These are phyloP conservation scores for Chalciporus chontae DNA, from an alignment of 768 basidiomycete genomes.

Conservation along the genomic window DNA sequence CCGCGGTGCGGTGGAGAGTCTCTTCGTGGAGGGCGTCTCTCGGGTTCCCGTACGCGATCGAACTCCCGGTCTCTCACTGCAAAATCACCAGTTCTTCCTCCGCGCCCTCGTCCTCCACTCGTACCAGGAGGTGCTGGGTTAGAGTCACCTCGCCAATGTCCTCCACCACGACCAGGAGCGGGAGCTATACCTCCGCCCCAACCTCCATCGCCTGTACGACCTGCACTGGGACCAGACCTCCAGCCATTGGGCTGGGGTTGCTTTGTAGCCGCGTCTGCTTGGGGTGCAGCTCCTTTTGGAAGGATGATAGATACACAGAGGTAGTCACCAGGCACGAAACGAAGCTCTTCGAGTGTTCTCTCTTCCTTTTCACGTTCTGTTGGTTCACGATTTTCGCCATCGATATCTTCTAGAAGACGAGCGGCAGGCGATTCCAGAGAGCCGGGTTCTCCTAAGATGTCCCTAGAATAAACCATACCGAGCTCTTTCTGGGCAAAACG, in stretches of 20 bases:
- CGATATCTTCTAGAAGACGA: constrained; percentile 53
- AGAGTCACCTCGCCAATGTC: constrained; percentile 76
- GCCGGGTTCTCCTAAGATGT: constrained; percentile 80
- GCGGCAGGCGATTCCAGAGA: constrained; percentile 53
- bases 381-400: constrained; percentile 28
- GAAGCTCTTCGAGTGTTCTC: constrained; percentile 72
- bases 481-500: constrained; percentile 75
- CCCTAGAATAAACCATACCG: constrained; percentile 78
- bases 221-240: constrained; percentile 33
- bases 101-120: constrained; percentile 39
- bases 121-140: constrained; percentile 39
- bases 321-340: constrained; percentile 80
- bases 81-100: constrained; percentile 35
- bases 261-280: constrained; percentile 42
- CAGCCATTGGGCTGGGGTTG: constrained; percentile 34
- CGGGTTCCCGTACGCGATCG: constrained; percentile 38
- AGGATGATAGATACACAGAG: constrained; percentile 71
- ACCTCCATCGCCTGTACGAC: constrained; percentile 43
- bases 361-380: constrained; percentile 56
- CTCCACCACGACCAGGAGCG: constrained; percentile 48
- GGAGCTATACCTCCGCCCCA: constrained; percentile 43
- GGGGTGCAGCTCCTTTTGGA: constrained; percentile 57
- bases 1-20: constrained; percentile 48
- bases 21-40: constrained; percentile 49
- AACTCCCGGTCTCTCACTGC: constrained; percentile 35